Conservation (phyloP, 2,329 filamentous ascomycete species). For the Cladophialophora immunda region DNA sequence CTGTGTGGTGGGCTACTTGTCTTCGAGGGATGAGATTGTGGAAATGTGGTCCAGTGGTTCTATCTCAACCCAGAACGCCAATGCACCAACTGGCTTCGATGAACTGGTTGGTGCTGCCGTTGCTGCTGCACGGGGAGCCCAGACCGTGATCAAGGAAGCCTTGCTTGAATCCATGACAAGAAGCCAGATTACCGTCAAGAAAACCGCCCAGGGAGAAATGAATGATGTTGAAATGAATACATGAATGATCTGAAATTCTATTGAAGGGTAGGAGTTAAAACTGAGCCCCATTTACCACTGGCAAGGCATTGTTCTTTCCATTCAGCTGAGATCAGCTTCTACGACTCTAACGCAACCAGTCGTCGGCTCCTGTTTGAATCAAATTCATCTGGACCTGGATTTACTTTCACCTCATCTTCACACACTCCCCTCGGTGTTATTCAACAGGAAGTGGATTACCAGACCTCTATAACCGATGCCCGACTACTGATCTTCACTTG, state of each 20-base stretch:
- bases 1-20: conserved; percentile 90
- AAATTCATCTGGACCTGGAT: background rate
- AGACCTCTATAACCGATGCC: background rate
- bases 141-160: conserved; percentile 68
- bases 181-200: conserved; percentile 17
- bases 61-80: conserved; percentile 36
- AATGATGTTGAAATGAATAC: conserved; percentile 44
- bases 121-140: conserved; percentile 66
- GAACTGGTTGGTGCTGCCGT: conserved; percentile 68
- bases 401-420: conserved; percentile 11
- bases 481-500: background rate
- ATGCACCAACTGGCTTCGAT: conserved; percentile 46
- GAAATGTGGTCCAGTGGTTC: conserved; percentile 91
- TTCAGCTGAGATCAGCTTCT: background rate
- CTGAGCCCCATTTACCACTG: background rate
- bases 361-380: background rate
- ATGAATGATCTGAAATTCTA: conserved; percentile 33
- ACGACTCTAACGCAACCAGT: background rate
- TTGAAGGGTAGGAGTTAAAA: background rate
- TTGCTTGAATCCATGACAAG: conserved; percentile 62
- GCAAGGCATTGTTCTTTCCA: background rate
- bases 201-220: conserved; percentile 19
- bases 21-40: conserved; percentile 86
- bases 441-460: background rate
- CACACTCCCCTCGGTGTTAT: background rate